These are phyloP conservation scores for Pythium myriotylum DNA, from an alignment of 352 stramenopile species.

Conservation along the genomic window DNA sequence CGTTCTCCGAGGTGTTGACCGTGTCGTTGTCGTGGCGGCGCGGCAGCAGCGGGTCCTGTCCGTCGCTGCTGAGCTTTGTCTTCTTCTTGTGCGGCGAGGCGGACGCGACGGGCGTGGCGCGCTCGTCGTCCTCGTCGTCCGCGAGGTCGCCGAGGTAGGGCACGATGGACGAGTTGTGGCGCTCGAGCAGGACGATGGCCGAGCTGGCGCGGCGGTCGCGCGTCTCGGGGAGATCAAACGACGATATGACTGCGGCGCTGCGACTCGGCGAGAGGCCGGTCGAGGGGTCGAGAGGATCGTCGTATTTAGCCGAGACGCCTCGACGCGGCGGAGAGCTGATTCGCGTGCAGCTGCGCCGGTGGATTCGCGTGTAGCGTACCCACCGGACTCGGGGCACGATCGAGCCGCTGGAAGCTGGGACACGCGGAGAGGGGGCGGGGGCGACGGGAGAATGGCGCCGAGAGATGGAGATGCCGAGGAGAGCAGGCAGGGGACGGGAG, in stretches of 20 bases:
- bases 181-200: slow-evolving; percentile 22
- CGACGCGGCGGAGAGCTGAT: no score
- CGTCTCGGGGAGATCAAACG: slow-evolving; percentile 7
- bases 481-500: no score
- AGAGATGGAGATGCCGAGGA: no score
- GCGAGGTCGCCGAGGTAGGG: slow-evolving; percentile 12
- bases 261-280: not conserved
- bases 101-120: not conserved
- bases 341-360: not conserved
- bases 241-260: slow-evolving; percentile 12
- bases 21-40: slow-evolving; percentile 11
- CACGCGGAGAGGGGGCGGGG: no score
- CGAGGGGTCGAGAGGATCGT: not conserved
- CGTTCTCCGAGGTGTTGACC: slow-evolving; percentile 22
- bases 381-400: slow-evolving; percentile 1
- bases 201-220: slow-evolving; percentile 23
- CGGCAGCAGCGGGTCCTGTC: not conserved
- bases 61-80: not conserved
- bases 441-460: no score
- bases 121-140: slow-evolving; percentile 8
- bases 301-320: slow-evolving; percentile 4
- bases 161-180: slow-evolving; percentile 14
- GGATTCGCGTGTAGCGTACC: not conserved
- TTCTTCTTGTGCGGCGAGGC: not conserved
- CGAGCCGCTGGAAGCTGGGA: no score